These are phyloP conservation scores for Yarrowia osloensis DNA, from an alignment of 805 yeast species.

Conservation along the genomic window DNA sequence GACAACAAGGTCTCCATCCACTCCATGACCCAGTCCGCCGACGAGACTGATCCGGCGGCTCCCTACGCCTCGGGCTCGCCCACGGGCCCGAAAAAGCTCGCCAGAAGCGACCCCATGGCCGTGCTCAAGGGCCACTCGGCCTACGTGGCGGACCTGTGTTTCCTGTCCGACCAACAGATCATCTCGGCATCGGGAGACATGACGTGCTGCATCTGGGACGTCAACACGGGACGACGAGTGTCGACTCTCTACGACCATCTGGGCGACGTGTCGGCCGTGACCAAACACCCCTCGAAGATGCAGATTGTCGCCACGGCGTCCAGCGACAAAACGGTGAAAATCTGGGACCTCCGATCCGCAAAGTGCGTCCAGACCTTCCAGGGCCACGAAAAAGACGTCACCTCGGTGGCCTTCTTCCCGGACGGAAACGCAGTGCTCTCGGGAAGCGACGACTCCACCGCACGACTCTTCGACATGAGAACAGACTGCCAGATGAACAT, in stretches of 20 bases:
- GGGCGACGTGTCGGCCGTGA: constrained; percentile 55
- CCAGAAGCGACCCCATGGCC: constrained; percentile 47
- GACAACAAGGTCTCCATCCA: constrained; percentile 54
- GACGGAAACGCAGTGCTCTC: constrained; percentile 69
- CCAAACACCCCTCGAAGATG: constrained; percentile 63
- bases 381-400: constrained; percentile 65
- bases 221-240: constrained; percentile 55
- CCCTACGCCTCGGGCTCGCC: neutral
- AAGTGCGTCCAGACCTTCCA: constrained; percentile 45
- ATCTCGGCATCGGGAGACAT: constrained; percentile 81
- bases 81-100: neutral
- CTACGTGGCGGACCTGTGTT: constrained; percentile 74
- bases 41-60: neutral
- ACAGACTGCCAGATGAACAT: constrained; percentile 67
- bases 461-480: constrained; percentile 72
- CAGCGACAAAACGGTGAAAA: constrained; percentile 64
- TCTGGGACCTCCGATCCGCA: constrained; percentile 75
- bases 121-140: constrained; percentile 80
- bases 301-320: constrained; percentile 70
- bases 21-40: neutral
- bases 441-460: constrained; percentile 77
- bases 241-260: constrained; percentile 44
- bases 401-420: constrained; percentile 62
- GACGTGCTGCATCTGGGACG: constrained; percentile 80
- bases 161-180: constrained; percentile 56